These are phyloP conservation scores for Berkeleyomyces basicola DNA, from an alignment of 2,329 filamentous ascomycete species.

Conservation along the genomic window DNA sequence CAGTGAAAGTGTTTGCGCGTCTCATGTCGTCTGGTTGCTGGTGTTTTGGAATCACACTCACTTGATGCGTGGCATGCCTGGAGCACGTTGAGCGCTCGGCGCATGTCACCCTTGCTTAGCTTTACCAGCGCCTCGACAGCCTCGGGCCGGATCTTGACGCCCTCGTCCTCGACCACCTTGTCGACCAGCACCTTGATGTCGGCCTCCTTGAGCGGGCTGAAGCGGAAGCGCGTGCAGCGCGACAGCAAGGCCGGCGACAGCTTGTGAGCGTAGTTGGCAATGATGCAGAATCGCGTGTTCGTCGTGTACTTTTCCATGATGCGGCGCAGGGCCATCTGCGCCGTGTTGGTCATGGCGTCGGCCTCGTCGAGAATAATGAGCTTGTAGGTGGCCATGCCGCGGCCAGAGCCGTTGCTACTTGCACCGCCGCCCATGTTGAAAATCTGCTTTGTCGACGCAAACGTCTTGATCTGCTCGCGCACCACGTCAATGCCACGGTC, in stretches of 20 bases:
- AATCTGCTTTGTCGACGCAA: conserved; percentile 94
- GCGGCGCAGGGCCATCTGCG: conserved; percentile 87
- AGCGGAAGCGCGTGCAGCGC: conserved; percentile 84
- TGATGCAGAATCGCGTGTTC: conserved; percentile 95
- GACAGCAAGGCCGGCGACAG: conserved; percentile 84
- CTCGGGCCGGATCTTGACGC: conserved; percentile 64
- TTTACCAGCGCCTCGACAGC: conserved; percentile 71
- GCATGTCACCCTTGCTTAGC: conserved; percentile 91
- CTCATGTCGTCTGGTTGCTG: background rate
- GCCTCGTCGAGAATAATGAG: conserved; percentile 96
- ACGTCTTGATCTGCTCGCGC: conserved; percentile 97
- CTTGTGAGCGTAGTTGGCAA: conserved; percentile 98
- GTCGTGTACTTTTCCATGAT: conserved; percentile 99
- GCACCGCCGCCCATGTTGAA: conserved; percentile 50
- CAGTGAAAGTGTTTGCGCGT: background rate
- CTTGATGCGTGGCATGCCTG: conserved; percentile 94
- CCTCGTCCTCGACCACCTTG: conserved; percentile 74
- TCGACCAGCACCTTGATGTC: conserved; percentile 80
- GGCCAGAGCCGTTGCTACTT: conserved; percentile 26
- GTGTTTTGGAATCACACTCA: conserved; percentile 23
- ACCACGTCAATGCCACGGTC: conserved; percentile 97
- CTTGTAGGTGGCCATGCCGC: conserved; percentile 53
- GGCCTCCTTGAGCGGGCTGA: conserved; percentile 76
- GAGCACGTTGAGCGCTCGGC: conserved; percentile 80
- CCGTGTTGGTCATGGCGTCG: conserved; percentile 98